Base-by-base conservation (phyloP, 192 early-diverging fungal species). In the Dissophora ornata region DNA sequence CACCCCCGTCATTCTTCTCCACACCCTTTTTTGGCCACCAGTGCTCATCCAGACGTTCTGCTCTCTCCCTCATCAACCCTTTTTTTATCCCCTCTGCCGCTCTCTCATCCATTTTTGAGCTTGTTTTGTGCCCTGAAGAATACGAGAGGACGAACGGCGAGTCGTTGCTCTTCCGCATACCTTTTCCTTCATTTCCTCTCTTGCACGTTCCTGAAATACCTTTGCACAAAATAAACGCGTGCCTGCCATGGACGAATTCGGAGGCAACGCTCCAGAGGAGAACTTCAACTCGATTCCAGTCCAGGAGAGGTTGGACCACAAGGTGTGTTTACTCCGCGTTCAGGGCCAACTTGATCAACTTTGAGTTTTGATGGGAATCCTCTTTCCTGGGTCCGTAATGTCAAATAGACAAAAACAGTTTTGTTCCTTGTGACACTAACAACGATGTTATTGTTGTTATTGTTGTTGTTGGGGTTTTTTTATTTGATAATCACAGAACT, bases 251-350 rank as follows among this genome's bases (percentile, higher is more conserved):
- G 71, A 77, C 42, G 71, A 77, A 52, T 67, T 47, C 33, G 71
- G 63, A 58, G 38, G 67, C 12, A 41, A 25, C n/a, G 71, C 69
- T 44, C 66, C 75, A 25, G 91, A 94, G 49, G 93, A 94, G 60
- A 94, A 96, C 83, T 95, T 89, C 57, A 88, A 84, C 32, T 56
- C 82, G 38, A 79, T 95, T 57, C 90, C 94, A 36, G 87, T 96
- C 28, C 82, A 86, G 44, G 92, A 95, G 73, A 83, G 92, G 38
- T 82, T 96, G 22, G 85, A 75, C 12, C 95, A 96, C 83, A 95
- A 95, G 90, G 95, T 93, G 38, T 30, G 44, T 28, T 16, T n/a
- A n/a, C n/a, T n/a, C n/a, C n/a, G n/a, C n/a, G n/a, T n/a, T n/a
- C n/a, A n/a, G n/a, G n/a, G n/a, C n/a, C n/a, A n/a, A n/a, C n/a